Evolutionary conservation across 164 flowering plant genomes (phyloP).

Genomic region (Taxillus chinensis): DNA sequence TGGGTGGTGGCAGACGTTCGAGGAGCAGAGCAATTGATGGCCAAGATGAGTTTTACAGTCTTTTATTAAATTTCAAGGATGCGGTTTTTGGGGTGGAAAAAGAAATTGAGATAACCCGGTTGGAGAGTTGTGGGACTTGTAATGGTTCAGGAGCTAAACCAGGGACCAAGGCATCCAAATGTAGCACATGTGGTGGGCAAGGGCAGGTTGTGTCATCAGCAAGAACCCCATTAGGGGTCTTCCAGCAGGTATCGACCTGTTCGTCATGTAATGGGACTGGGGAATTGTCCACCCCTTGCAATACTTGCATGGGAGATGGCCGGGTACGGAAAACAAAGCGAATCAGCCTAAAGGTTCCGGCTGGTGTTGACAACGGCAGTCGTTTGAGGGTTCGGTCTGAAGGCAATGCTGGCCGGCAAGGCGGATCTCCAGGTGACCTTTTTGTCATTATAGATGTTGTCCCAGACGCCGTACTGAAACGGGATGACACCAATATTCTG

Average conservation of each 20-base stretch:
- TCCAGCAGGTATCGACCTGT: slow-evolving; percentile 89
- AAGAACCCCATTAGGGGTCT: slow-evolving; percentile 82
- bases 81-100: slow-evolving; percentile 90
- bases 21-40: slow-evolving; percentile 71
- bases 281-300: slow-evolving; percentile 70
- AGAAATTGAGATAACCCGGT: slow-evolving; percentile 76
- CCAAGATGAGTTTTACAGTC: slow-evolving; percentile 68
- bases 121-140: slow-evolving; percentile 81
- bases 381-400: slow-evolving; percentile 77
- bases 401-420: slow-evolving; percentile 81
- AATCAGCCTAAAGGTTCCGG: slow-evolving; percentile 84
- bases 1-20: slow-evolving; percentile 15
- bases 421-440: slow-evolving; percentile 88
- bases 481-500: slow-evolving; percentile 83
- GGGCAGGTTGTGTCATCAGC: slow-evolving; percentile 83
- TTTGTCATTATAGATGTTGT: slow-evolving; percentile 68
- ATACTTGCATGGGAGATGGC: slow-evolving; percentile 78
- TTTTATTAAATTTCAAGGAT: slow-evolving; percentile 69
- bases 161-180: slow-evolving; percentile 59
- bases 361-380: slow-evolving; percentile 89
- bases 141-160: slow-evolving; percentile 90
- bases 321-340: slow-evolving; percentile 78
- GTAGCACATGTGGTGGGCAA: slow-evolving; percentile 86
- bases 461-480: slow-evolving; percentile 75
- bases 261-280: slow-evolving; percentile 77